Evolutionary conservation across 805 yeast genomes (phyloP).

Genomic region (Saccharomyces mikatae): DNA sequence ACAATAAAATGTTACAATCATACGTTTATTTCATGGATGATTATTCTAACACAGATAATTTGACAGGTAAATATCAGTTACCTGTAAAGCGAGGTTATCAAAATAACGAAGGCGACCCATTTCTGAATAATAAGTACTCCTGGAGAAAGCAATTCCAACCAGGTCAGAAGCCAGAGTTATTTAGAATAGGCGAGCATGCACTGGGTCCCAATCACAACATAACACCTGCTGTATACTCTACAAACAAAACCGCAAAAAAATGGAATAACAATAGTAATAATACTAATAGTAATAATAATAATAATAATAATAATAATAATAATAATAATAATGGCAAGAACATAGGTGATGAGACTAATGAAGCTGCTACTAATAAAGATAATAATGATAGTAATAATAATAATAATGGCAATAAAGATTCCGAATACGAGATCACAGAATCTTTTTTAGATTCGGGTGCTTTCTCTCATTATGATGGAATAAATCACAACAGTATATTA

Average conservation of each 20-base stretch:
- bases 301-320: neutral
- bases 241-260: neutral
- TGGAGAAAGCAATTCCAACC: constrained; percentile 31
- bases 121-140: constrained; percentile 19
- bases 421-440: neutral
- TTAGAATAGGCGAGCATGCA: constrained; percentile 13
- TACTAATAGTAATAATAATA: neutral
- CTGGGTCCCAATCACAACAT: constrained; percentile 3
- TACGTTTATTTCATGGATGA: constrained; percentile 82
- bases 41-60: constrained; percentile 47
- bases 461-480: neutral
- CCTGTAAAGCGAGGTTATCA: constrained; percentile 11
- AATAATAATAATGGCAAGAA: neutral
- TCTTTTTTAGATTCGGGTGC: neutral
- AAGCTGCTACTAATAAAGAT: neutral
- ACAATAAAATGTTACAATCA: constrained; percentile 87
- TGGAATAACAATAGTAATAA: constrained; percentile 5
- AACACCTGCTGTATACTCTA: neutral
- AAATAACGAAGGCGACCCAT: neutral
- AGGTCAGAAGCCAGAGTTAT: constrained; percentile 24
- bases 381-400: too few species aligned
- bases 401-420: neutral
- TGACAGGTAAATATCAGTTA: constrained; percentile 28
- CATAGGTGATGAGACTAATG: constrained; percentile 2
- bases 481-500: neutral